Conservation (phyloP, 768 basidiomycete species). For the Termitomyces sp. region DNA sequence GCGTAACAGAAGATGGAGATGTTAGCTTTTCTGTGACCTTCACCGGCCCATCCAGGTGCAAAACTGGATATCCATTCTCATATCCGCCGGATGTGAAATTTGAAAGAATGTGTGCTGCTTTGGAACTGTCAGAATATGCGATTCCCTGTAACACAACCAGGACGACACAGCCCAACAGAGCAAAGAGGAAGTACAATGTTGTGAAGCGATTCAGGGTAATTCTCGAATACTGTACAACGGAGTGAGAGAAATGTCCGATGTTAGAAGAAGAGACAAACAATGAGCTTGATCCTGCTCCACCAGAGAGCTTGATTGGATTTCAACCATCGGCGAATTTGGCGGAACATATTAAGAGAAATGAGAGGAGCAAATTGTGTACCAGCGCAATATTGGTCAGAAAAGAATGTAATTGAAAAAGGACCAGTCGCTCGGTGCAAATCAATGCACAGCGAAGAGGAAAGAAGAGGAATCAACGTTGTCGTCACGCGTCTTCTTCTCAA, state of each 20-base stretch:
- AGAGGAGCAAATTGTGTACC: not conserved
- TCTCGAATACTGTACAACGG: slow-evolving; percentile 37
- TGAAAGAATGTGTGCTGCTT: slow-evolving; percentile 16
- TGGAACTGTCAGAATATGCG: slow-evolving; percentile 33
- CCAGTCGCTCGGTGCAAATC: slow-evolving; percentile 14
- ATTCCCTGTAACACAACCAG: slow-evolving; percentile 40
- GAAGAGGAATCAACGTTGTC: not conserved
- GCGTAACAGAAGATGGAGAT: too few species aligned
- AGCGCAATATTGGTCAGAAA: slow-evolving; percentile 5
- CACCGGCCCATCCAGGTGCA: too few species aligned
- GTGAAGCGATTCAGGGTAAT: slow-evolving; percentile 50
- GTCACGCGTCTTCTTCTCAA: not conserved
- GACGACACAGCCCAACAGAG: slow-evolving; percentile 37
- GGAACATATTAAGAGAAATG: slow-evolving; percentile 7
- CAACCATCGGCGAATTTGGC: slow-evolving; percentile 9
- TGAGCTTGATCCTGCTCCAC: slow-evolving; percentile 23
- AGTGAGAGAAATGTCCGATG: not conserved
- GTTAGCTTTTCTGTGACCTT: too few species aligned
- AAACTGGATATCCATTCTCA: too few species aligned
- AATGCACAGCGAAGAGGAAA: slow-evolving; percentile 11
- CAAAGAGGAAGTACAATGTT: slow-evolving; percentile 44
- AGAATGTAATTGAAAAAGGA: slow-evolving; percentile 4
- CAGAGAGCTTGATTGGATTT: slow-evolving; percentile 18
- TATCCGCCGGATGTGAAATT: too few species aligned
- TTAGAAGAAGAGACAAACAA: slow-evolving; percentile 20